Conservation (phyloP, 306 rosid species). For the Acacia confusa region DNA sequence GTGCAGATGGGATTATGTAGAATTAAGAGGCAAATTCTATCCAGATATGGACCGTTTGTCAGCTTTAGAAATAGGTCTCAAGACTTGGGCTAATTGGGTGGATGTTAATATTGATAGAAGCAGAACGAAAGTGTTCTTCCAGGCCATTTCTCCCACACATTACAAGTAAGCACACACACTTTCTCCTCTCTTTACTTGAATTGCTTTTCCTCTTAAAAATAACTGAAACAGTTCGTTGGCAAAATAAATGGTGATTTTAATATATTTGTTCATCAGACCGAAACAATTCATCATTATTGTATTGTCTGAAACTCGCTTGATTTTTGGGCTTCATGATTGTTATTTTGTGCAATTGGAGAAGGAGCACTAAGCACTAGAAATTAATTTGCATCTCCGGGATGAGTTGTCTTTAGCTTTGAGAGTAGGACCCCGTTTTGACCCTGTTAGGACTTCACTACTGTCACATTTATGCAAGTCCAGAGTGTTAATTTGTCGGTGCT, state of each 20-base stretch:
- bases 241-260: neutral
- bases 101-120: constrained; percentile 63
- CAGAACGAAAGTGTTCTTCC: constrained; percentile 75
- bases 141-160: constrained; percentile 86
- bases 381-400: constrained; percentile 9
- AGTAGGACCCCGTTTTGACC: neutral
- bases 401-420: constrained; percentile 13
- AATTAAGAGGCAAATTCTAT: constrained; percentile 70
- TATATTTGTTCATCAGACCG: neutral
- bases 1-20: constrained; percentile 96
- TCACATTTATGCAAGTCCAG: neutral
- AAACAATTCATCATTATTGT: constrained; percentile 32
- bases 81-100: constrained; percentile 96
- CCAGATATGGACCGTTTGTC: constrained; percentile 82
- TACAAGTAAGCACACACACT: constrained; percentile 55
- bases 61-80: constrained; percentile 81
- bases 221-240: neutral
- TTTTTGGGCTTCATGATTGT: neutral
- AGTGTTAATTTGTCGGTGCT: neutral
- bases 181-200: constrained; percentile 31
- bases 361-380: constrained; percentile 38
- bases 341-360: neutral
- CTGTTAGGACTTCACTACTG: neutral
- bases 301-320: neutral
- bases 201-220: constrained; percentile 19